Base-by-base conservation (phyloP, 2,329 filamentous ascomycete genomes). In the Coccinonectria pachysandricola region DNA sequence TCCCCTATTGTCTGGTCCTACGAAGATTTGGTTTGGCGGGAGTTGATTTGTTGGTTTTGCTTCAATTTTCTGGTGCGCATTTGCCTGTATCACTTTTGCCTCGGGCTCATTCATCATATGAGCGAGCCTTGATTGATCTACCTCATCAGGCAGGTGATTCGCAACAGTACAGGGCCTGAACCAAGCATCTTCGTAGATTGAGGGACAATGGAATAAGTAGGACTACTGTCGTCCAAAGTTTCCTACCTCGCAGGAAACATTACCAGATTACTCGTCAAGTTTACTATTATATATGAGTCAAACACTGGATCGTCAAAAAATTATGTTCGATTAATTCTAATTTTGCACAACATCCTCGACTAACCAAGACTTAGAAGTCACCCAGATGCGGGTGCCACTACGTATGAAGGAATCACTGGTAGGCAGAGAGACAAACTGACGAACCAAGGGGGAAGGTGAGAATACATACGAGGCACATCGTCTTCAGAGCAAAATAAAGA, bases 1-100 rank as follows among this genome's bases (percentile, higher is more conserved):
- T 68, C 69, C 73, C 71, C 74, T 76, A 68, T 71, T 66, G 60
- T 61, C 68, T 75, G 67, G 64, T 71, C 67, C 68, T 71, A 59
- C 52, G 47, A 50, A 53, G 44, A 44, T 18, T 12, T 20, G 13
- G 26, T 27, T 39, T 22, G 27, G 25, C 12, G 13, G 14, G 22
- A 28, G 32, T 28, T 21, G n/a, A 24, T 32, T 22, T 17, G 21
- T 28, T 19, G 15, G 26, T 30, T 27, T 32, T 19, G 20, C 28
- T 34, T 27, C 32, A 28, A 23, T 26, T 20, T 17, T 15, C 22
- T 18, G 17, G 17, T 20, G 15, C 15, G 13, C 8, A 3, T 12
- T 7, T 14, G 10, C 12, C 12, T 11, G 17, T 17, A 12, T 22
- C 8, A 10, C 9, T 8, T 11, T 12, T 11, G 10, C 11, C 16